Conservation (phyloP, 768 basidiomycete species). For the Auricularia cornea region DNA sequence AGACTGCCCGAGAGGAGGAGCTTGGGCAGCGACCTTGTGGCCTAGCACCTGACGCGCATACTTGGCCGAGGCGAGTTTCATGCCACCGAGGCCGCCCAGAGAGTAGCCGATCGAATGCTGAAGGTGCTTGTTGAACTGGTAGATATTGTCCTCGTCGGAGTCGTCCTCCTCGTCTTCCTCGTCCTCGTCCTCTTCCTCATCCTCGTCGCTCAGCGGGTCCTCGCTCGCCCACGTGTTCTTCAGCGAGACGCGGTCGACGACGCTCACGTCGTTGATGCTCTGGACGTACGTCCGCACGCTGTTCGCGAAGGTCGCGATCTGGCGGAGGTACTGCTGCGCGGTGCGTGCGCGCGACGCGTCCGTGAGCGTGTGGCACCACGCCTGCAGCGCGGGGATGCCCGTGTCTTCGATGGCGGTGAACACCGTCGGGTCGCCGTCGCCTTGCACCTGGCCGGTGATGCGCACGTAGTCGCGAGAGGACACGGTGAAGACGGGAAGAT, state of each 20-base stretch:
- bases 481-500: conserved; percentile 55
- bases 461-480: conserved; percentile 56
- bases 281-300: conserved; percentile 41
- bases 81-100: neutral
- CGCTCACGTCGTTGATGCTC: conserved; percentile 45
- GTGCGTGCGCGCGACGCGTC: conserved; percentile 42
- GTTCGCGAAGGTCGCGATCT: conserved; percentile 41
- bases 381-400: conserved; percentile 46
- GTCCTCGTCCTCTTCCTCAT: conserved; percentile 21
- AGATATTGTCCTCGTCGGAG: conserved; percentile 16
- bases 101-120: neutral
- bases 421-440: conserved; percentile 50
- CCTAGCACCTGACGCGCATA: no score
- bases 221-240: conserved; percentile 35
- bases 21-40: no score
- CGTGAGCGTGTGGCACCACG: conserved; percentile 51
- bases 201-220: conserved; percentile 22
- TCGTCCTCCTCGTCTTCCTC: conserved; percentile 14
- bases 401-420: conserved; percentile 47
- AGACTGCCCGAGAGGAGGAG: no score
- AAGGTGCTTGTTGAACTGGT: neutral
- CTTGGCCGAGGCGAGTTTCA: conserved; percentile 9
- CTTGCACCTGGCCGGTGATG: conserved; percentile 37
- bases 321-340: conserved; percentile 35
- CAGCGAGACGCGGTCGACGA: conserved; percentile 39